Base-by-base conservation (phyloP, 164 flowering plant species). In the Piper betle region DNA sequence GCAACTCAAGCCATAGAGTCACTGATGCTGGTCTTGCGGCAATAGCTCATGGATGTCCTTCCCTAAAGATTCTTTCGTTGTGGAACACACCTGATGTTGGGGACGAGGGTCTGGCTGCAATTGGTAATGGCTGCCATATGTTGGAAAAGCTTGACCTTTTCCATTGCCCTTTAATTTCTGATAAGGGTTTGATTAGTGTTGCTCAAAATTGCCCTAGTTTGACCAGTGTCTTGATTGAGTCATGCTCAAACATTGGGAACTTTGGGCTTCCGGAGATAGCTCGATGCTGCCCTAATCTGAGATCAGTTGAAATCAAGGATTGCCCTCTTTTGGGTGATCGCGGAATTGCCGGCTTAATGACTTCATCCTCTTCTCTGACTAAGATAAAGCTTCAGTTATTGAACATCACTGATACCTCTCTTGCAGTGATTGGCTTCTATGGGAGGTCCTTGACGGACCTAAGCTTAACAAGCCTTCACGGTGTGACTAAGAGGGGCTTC, bases 391-490 rank as follows among this genome's bases (percentile, higher is more conserved):
- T 92, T 38, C 88, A 88, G 55, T 70, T 66, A 4, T 19, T 87
- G 74, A 82, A 80, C 61, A 68, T 91, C 52, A 80, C 81, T 6
- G 98, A 87, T 74, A 69, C 79, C 4, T 81, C 96, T 53, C 85
- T 89, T 56, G 96, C 98, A 52, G 85, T 87, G 12, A 62, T 89
- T 55, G 98, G 98, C 48, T 88, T 84, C 68, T 92, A 89, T 68
- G 96, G 96, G 16, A 78, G 67, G 65, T 74, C 75, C 17, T 64
- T 89, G 57, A 78, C 85, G 16, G 85, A 84, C 63, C 84, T 92
- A 15, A 66, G 63, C 42, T 80, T 92, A 4, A 38, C 62, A 19
- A 66, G 77, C 68, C 85, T 88, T 25, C 82, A 74, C 58, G 77
- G 76, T 58, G 88, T 83, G 57, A 74, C 75, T 55, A 88, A 88